Conservation (phyloP, 2,329 filamentous ascomycete species). For the Xylaria sp. region DNA sequence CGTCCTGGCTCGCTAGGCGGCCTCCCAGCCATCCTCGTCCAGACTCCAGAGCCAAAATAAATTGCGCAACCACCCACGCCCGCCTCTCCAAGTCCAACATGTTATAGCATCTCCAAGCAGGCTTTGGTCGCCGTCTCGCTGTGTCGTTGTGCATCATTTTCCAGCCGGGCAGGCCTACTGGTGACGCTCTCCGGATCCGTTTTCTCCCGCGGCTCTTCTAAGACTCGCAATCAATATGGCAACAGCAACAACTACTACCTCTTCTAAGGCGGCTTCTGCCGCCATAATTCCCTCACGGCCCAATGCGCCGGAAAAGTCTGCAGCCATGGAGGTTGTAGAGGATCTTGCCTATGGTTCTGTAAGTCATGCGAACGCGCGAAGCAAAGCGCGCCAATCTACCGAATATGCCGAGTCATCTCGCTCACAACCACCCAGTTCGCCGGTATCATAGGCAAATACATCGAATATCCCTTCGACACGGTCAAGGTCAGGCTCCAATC, state of each 20-base stretch:
- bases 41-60: constrained; percentile 14
- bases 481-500: constrained; percentile 96
- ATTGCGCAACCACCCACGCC: constrained; percentile 7
- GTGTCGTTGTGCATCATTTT: constrained; percentile 22
- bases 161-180: constrained; percentile 20
- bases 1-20: constrained; percentile 8
- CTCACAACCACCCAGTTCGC: constrained; percentile 51
- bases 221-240: constrained; percentile 24
- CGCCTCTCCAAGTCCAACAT: constrained; percentile 17
- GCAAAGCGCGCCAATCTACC: background rate
- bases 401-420: background rate
- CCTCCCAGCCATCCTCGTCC: background rate
- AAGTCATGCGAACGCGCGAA: constrained; percentile 33
- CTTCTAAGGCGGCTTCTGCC: constrained; percentile 17
- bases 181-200: constrained; percentile 10
- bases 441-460: constrained; percentile 86
- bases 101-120: constrained; percentile 17
- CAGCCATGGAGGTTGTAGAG: constrained; percentile 65
- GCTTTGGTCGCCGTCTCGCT: constrained; percentile 24
- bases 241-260: constrained; percentile 17
- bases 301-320: constrained; percentile 27
- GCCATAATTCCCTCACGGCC: constrained; percentile 21
- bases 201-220: background rate
- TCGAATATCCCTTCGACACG: constrained; percentile 98
- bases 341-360: constrained; percentile 87